Conservation (phyloP, 2,329 filamentous ascomycete species). For the Torrubiella hemipterigena region DNA sequence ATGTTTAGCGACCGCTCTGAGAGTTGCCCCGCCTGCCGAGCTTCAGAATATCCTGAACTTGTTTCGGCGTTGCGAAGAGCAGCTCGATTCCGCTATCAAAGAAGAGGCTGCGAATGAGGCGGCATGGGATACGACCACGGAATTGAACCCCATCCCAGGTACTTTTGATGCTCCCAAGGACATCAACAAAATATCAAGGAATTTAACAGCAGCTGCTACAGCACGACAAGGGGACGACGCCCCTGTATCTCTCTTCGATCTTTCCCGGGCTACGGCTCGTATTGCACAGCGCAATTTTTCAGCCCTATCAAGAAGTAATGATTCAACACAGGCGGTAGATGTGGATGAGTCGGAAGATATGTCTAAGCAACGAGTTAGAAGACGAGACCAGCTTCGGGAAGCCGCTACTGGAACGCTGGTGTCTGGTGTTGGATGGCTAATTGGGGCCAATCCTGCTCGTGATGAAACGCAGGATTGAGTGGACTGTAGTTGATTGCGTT, state of each 20-base stretch:
- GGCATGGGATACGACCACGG: slow-evolving; percentile 58
- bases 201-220: slow-evolving; percentile 20
- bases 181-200: slow-evolving; percentile 16
- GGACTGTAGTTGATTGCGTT: no score
- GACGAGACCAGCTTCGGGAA: slow-evolving; percentile 59
- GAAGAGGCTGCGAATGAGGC: slow-evolving; percentile 56
- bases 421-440: slow-evolving; percentile 55
- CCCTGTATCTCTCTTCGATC: slow-evolving; percentile 53
- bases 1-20: slow-evolving; percentile 61
- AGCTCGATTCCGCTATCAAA: slow-evolving; percentile 54
- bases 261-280: slow-evolving; percentile 48
- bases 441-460: slow-evolving; percentile 37
- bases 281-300: slow-evolving; percentile 47
- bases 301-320: slow-evolving; percentile 39
- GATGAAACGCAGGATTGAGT: slow-evolving; percentile 2
- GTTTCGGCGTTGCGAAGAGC: slow-evolving; percentile 68
- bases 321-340: slow-evolving; percentile 14
- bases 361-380: slow-evolving; percentile 39
- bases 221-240: slow-evolving; percentile 36
- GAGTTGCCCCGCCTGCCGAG: slow-evolving; percentile 57
- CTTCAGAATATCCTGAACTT: slow-evolving; percentile 64
- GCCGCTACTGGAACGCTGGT: slow-evolving; percentile 56
- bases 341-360: slow-evolving; percentile 15
- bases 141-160: slow-evolving; percentile 45
- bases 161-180: slow-evolving; percentile 29